Evolutionary conservation across 2,329 filamentous ascomycete species (phyloP).

Genomic region (Claviceps sp.): DNA sequence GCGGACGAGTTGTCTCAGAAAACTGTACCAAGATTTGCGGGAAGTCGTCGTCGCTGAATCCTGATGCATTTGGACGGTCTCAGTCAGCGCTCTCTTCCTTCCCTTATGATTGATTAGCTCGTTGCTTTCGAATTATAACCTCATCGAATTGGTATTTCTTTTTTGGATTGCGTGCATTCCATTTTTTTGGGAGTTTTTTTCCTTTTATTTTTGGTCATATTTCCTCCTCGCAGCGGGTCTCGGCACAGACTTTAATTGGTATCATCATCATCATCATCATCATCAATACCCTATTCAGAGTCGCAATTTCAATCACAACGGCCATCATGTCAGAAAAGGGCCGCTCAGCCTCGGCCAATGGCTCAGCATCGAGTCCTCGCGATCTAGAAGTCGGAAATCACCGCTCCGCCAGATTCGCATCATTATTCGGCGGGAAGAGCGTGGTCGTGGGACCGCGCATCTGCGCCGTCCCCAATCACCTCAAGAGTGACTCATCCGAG

Average conservation of each 20-base stretch:
- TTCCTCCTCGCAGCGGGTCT: not conserved
- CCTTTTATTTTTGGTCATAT: too few species aligned
- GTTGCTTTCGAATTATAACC: not conserved
- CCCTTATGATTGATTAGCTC: not conserved
- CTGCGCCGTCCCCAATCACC: conserved; percentile 28
- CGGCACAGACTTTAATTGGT: not conserved
- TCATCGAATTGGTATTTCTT: not conserved
- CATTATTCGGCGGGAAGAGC: conserved; percentile 24
- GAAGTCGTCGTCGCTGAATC: not conserved
- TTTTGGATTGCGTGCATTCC: not conserved
- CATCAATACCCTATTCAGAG: too few species aligned
- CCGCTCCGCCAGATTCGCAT: conserved; percentile 17
- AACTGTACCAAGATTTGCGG: too few species aligned
- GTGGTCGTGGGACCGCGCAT: conserved; percentile 39
- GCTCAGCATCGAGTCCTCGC: conserved; percentile 6
- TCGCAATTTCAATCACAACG: not conserved
- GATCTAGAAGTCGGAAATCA: conserved; percentile 13
- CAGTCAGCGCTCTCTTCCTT: not conserved
- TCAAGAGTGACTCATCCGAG: conserved; percentile 23
- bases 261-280: not conserved
- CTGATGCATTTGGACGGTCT: not conserved
- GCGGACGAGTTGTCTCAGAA: not conserved
- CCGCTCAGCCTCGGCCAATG: not conserved
- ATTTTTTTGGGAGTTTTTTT: not conserved
- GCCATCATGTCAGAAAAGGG: conserved; percentile 16